Base-by-base conservation (phyloP, 768 basidiomycete genomes). In the Auricularia auricula-judae region DNA sequence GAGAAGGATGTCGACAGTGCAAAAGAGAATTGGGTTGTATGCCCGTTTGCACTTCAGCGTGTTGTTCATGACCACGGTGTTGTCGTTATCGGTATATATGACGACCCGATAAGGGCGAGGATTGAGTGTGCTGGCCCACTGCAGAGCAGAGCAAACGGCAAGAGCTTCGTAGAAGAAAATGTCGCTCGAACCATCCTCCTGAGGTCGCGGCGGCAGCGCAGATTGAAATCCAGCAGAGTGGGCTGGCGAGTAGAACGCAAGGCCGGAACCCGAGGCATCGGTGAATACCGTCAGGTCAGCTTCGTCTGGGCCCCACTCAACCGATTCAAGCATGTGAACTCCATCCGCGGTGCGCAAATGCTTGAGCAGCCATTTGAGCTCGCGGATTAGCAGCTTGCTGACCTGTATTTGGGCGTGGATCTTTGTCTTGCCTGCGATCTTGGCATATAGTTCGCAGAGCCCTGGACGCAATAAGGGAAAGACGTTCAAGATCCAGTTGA, bases 401-500 rank as follows among this genome's bases (percentile, higher is more conserved):
- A 78, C 56, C 36, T 66, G 74, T 1, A 80, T 59, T 0, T n/a
- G 29, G 0, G 66, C 64, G 35, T 62, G 21, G 0, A 66, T 39
- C 8, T 64, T 36, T 0, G 42, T n/a, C 58, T 74, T 77, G 0
- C 78, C 77, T 0, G 65, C 34, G 0, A 75, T 76, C 62, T 80
- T 79, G 0, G 66, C 62, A 65, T 81, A 81, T 0, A 80, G 2
- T 0, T 68, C 65, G 14, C 64, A 74, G 0, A 82, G 68, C 0
- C 67, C 71, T 0, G 79, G 80, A 0, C 70, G 67, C 0, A 81
- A 68, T 0, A 75, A 64, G 0, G 79, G 79, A 58, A 69, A 78
- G 2, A 74, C 74, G 61, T 80, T 81, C 23, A 81, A 68, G 0
- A 68, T 64, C 78, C 78, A 80, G 60, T 80, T 80, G 14, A 73